A percentile compares a stretch with the other conserved stretches of the same genome.
Conservation (phyloP, 2,329 filamentous ascomycete species). For the Microcyclospora pomicola region DNA sequence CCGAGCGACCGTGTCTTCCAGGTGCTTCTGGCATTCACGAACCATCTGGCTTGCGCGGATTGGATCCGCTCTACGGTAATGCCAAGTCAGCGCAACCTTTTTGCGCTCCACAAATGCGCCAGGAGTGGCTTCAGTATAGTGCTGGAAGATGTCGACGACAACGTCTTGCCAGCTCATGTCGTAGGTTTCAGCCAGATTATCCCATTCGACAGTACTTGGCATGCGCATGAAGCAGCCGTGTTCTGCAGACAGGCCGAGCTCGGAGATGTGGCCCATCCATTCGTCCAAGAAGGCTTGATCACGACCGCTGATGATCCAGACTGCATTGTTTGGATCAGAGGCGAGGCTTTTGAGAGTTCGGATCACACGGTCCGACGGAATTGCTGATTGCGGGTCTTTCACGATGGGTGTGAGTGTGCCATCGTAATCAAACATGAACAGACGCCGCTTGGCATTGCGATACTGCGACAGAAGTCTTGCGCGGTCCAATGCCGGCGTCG, state of each 20-base stretch:
- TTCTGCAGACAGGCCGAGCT: constrained; percentile 88
- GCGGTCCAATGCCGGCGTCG: constrained; percentile 71
- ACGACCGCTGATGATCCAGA: constrained; percentile 97
- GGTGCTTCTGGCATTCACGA: constrained; percentile 60
- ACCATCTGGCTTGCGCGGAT: constrained; percentile 72
- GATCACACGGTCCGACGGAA: constrained; percentile 73
- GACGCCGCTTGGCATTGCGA: constrained; percentile 56
- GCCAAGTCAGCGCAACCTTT: constrained; percentile 89
- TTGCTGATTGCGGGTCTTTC: constrained; percentile 73
- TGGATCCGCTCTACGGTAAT: constrained; percentile 83
- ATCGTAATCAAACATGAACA: constrained; percentile 99
- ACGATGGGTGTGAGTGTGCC: constrained; percentile 94
- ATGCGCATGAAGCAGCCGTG: constrained; percentile 90
- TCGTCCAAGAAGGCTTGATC: constrained; percentile 84
- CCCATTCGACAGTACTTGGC: constrained; percentile 65
- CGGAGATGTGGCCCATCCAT: constrained; percentile 79
- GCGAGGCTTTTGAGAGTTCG: constrained; percentile 67
- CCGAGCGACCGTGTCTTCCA: constrained; percentile 62
- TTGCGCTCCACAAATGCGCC: constrained; percentile 94
- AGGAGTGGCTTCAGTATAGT: constrained; percentile 74
- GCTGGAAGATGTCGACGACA: constrained; percentile 70
- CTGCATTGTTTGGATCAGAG: constrained; percentile 64
- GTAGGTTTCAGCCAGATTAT: constrained; percentile 71
- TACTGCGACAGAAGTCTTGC: constrained; percentile 60
- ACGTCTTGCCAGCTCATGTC: constrained; percentile 90